phyloP scores from a whole-genome alignment of 495 filamentous ascomycete species.

The Neurospora tetraspora region DNA sequence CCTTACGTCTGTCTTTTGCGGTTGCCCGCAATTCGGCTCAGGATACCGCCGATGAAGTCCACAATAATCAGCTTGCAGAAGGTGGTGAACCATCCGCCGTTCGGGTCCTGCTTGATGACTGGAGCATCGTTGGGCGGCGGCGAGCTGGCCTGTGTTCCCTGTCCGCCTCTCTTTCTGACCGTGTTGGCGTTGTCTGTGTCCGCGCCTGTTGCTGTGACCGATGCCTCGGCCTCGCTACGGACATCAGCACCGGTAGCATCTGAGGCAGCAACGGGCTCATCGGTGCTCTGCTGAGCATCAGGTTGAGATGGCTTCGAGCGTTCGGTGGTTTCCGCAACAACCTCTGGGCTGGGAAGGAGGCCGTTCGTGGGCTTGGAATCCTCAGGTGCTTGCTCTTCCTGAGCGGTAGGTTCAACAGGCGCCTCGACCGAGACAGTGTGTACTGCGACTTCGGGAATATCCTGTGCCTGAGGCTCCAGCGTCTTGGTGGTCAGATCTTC shows the following conservation, averaged over 20 bases:
- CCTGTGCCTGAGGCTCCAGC: neutral
- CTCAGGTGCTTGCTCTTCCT: neutral
- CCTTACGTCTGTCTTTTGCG: conserved; percentile 16
- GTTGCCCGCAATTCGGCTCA: conserved; percentile 15
- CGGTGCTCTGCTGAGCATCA: neutral
- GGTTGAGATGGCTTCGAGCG: neutral
- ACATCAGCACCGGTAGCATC: neutral
- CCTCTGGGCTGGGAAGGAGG: neutral
- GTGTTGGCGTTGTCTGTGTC: conserved; percentile 1
- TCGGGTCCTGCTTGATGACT: conserved; percentile 3
- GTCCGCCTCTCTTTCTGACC: conserved; percentile 6
- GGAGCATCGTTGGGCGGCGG: conserved; percentile 4
- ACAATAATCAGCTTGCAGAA: conserved; percentile 23
- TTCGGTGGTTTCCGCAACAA: neutral
- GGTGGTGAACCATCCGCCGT: conserved; percentile 17
- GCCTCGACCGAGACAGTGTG: neutral
- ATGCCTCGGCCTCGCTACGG: neutral
- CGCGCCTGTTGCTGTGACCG: neutral
- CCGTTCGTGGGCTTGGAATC: neutral
- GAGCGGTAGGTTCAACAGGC: neutral
- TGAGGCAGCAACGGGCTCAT: neutral
- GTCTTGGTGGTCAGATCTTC: neutral
- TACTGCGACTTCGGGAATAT: neutral
- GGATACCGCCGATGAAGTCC: conserved; percentile 19
- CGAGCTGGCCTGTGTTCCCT: conserved; percentile 3